Base-by-base conservation (phyloP, 257 asterid species). In the Primulina tabacum region DNA sequence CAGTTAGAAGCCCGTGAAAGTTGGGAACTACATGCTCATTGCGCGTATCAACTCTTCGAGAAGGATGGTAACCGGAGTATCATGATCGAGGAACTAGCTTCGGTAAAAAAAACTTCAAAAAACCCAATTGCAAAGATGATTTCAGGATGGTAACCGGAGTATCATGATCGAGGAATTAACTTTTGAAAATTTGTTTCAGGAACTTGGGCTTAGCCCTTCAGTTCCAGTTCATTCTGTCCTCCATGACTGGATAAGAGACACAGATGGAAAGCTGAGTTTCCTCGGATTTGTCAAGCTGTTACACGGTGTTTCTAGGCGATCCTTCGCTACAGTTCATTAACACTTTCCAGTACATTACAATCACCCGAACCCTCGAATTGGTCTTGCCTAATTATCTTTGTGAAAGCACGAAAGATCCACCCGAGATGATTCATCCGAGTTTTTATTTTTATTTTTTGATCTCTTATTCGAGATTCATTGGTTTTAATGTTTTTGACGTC, bases 21-120 rank as follows among this genome's bases (percentile, higher is more conserved):
- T 60, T 91, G 97, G 97, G 96, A 91, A 69, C 96, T 87, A 76
- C 92, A 89, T 65, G 97, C 95, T 64, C 95, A 95, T 21, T 81
- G 95, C 64, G 97, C 97, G 33, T 91, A 91, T 64, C 96, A 91
- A 59, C 83, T 89, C 61, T 91, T 91, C 33, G 97, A 91, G 76
- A 91, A 91, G 81, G 96, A 89, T 11, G 97, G 97, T 9, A 91
- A 91, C 79, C 77, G 95, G 64, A 86, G 87, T n/a, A 91, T 91
- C 71, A 85, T 86, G 90, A 89, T 91, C 2, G 97, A 92, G 75
- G 98, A 92, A 78, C 72, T 92, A 77, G 97, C 97, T 76, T 90
- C 98, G 77, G 98, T 92, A 84, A 74, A 64, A 67, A 65, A 64
- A 62, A 7, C 30, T 72, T 43, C 21, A 21, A 24, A 24, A 35